phyloP scores from a whole-genome alignment of 345 rosid species.

The Murraya paniculata region DNA sequence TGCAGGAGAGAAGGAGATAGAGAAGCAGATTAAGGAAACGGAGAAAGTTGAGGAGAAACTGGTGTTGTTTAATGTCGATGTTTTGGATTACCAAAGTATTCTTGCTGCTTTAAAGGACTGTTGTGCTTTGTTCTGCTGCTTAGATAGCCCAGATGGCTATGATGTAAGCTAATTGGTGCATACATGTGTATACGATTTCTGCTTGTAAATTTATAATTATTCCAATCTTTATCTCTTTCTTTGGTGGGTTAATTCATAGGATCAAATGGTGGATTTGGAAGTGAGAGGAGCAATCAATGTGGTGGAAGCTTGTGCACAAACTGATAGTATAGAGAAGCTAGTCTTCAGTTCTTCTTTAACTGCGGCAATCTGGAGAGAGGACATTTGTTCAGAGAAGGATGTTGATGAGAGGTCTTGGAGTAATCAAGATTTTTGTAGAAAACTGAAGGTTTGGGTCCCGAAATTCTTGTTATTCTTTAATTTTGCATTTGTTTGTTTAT shows the following conservation, averaged over 20 bases:
- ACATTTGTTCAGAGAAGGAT: constrained; percentile 47
- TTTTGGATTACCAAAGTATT: constrained; percentile 75
- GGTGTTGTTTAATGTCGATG: constrained; percentile 55
- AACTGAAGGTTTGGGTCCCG: constrained; percentile 51
- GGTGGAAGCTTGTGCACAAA: constrained; percentile 87
- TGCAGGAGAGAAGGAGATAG: constrained; percentile 56
- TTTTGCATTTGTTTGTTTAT: not conserved
- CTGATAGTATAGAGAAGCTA: constrained; percentile 53
- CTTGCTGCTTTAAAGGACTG: constrained; percentile 68
- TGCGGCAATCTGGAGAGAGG: constrained; percentile 85
- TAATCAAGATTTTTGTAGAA: constrained; percentile 64
- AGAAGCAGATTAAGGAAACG: constrained; percentile 60
- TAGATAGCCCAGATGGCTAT: constrained; percentile 62
- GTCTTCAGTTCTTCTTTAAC: constrained; percentile 72
- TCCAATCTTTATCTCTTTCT: not conserved
- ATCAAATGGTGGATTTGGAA: constrained; percentile 59
- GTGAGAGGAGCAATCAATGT: constrained; percentile 82
- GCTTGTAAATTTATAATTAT: not conserved
- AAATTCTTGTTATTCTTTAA: not conserved
- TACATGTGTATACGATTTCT: not conserved
- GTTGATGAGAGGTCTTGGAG: constrained; percentile 89
- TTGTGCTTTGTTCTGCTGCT: constrained; percentile 66
- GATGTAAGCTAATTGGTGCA: constrained; percentile 39
- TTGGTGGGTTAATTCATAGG: constrained; percentile 30
- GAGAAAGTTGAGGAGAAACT: constrained; percentile 56